Evolutionary conservation across 345 rosid genomes (phyloP).

Genomic region (Streptanthus diversifolius): DNA sequence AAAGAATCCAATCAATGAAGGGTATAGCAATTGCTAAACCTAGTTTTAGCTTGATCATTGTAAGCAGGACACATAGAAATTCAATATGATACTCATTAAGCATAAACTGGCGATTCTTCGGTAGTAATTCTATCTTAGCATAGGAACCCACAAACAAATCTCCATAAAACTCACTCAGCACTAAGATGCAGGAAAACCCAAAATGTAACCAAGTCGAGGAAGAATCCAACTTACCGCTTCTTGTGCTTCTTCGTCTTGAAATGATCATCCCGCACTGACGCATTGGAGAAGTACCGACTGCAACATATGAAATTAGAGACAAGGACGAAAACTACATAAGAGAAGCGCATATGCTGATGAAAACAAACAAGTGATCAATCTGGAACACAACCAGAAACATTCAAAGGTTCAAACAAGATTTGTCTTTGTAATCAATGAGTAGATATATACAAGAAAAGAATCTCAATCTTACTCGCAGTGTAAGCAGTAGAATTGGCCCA

Average conservation of each 20-base stretch:
- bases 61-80: background rate
- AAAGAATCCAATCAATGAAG: background rate
- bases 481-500: slow-evolving; percentile 95
- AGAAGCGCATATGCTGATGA: background rate
- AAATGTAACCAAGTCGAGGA: background rate
- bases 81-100: background rate
- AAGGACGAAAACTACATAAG: background rate
- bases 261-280: slow-evolving; percentile 67
- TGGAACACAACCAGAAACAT: background rate
- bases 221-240: slow-evolving; percentile 56
- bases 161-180: too few relatives aligned
- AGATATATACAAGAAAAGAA: too few relatives aligned
- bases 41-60: background rate
- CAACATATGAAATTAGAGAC: background rate
- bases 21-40: background rate
- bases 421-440: too few relatives aligned
- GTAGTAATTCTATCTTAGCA: too few relatives aligned
- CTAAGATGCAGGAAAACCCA: too few relatives aligned
- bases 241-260: slow-evolving; percentile 86
- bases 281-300: slow-evolving; percentile 83
- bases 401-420: background rate
- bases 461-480: slow-evolving; percentile 75
- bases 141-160: background rate
- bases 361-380: background rate
- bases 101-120: background rate